Percentiles rank a stretch among this genome's conserved stretches.
Conservation (phyloP, 2,329 filamentous ascomycete species). For the Ambrosiella xylebori region DNA sequence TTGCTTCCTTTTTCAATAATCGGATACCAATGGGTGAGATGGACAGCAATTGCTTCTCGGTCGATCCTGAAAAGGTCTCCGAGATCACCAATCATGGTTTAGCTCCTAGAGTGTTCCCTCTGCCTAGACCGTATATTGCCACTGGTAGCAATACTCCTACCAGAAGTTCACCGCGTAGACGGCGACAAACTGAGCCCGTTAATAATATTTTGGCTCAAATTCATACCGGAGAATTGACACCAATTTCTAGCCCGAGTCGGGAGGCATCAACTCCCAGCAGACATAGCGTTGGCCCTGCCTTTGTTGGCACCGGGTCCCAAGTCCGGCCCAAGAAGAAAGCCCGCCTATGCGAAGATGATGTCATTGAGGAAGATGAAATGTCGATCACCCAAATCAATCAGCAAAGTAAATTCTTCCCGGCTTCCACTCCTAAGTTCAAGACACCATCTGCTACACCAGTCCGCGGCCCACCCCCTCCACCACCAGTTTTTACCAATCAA, state of each 20-base stretch:
- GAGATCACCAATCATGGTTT: constrained; percentile 31
- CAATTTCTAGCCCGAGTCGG: constrained; percentile 10
- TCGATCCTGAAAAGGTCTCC: constrained; percentile 32
- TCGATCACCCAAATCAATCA: constrained; percentile 18
- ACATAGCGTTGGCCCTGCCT: constrained; percentile 15
- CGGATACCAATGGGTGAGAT: constrained; percentile 44
- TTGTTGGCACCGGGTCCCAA: constrained; percentile 5
- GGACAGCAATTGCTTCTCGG: constrained; percentile 42
- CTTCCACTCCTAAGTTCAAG: constrained; percentile 14
- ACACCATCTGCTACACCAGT: background rate
- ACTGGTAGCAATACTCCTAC: constrained; percentile 17
- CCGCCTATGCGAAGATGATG: constrained; percentile 30
- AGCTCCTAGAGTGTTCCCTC: constrained; percentile 38
- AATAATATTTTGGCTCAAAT: constrained; percentile 24
- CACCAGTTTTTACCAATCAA: background rate
- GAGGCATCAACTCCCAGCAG: constrained; percentile 13
- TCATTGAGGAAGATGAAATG: constrained; percentile 18
- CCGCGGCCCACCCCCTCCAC: background rate
- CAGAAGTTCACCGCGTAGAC: constrained; percentile 23
- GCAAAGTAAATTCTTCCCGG: constrained; percentile 37
- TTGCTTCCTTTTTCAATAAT: constrained; percentile 32
- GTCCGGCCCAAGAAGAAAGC: constrained; percentile 37
- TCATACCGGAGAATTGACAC: constrained; percentile 6
- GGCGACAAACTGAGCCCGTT: constrained; percentile 36
- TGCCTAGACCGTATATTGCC: constrained; percentile 40